Evolutionary conservation across 2,329 filamentous ascomycete genomes (phyloP).

Genomic region (Mariannaea elegans): DNA sequence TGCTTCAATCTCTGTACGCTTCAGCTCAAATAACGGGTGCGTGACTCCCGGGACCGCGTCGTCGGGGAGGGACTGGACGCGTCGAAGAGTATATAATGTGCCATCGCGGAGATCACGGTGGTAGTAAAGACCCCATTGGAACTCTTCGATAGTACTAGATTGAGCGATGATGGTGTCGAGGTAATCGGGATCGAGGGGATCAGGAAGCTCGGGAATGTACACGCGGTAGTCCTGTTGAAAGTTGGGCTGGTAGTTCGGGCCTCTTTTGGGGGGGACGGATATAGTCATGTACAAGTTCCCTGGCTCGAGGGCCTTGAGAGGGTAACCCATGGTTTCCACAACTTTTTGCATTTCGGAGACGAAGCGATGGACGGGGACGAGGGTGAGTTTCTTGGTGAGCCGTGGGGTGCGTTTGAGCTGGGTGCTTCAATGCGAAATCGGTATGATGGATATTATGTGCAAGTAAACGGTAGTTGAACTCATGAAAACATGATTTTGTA

Average conservation of each 20-base stretch:
- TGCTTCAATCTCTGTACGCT: conserved; percentile 27
- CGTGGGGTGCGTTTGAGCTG: not conserved
- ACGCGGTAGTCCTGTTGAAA: not conserved
- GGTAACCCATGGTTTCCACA: conserved; percentile 5
- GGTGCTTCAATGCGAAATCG: not conserved
- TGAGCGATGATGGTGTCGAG: conserved; percentile 30
- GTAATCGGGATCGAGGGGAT: conserved; percentile 17
- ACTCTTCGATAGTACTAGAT: conserved; percentile 40
- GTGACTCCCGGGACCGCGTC: conserved; percentile 12
- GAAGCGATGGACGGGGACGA: not conserved
- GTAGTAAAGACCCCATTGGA: conserved; percentile 50
- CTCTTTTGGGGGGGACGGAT: conserved; percentile 27
- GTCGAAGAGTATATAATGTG: conserved; percentile 39
- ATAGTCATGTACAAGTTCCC: conserved; percentile 40
- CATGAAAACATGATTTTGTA: not conserved
- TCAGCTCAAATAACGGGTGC: conserved; percentile 30
- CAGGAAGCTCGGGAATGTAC: conserved; percentile 15
- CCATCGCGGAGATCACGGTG: conserved; percentile 40
- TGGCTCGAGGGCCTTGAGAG: conserved; percentile 30
- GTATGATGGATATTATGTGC: too few species aligned
- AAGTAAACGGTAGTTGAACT: too few species aligned
- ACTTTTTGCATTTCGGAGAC: not conserved
- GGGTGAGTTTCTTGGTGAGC: not conserved
- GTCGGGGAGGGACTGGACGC: conserved; percentile 3
- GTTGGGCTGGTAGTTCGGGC: not conserved